Percentiles rank a stretch among this genome's conserved stretches.
These are phyloP conservation scores for Picea engelmannii DNA, from an alignment of 83 land plant genomes.

Conservation along the genomic window DNA sequence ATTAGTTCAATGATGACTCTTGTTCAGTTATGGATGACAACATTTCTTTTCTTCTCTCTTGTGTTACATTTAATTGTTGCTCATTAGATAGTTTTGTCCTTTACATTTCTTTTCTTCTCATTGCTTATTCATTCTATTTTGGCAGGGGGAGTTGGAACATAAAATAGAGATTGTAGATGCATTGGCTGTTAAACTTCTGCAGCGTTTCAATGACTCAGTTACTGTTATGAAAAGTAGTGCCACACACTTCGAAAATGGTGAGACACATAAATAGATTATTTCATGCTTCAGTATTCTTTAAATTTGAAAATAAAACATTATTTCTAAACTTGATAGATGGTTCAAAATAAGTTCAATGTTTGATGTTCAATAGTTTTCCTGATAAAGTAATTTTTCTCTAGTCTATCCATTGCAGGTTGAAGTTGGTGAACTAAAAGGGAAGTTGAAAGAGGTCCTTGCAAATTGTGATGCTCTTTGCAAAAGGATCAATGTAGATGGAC, in stretches of 20 bases:
- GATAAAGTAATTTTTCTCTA: constrained; percentile 18
- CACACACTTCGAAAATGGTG: constrained; percentile 77
- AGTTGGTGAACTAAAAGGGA: constrained; percentile 78
- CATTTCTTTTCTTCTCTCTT: background rate
- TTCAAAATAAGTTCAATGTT: background rate
- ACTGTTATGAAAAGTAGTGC: constrained; percentile 82
- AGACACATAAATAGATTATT: background rate
- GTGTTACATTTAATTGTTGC: background rate
- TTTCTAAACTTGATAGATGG: background rate
- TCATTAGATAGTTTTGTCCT: background rate
- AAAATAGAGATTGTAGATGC: constrained; percentile 91
- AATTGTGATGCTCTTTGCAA: constrained; percentile 81
- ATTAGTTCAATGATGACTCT: background rate
- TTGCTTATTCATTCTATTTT: constrained; percentile 7
- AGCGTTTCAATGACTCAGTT: constrained; percentile 79
- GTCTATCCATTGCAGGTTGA: constrained; percentile 81
- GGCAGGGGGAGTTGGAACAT: constrained; percentile 89
- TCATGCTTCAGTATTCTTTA: background rate
- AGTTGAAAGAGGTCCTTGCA: constrained; percentile 68
- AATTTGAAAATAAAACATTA: background rate
- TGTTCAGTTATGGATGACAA: background rate
- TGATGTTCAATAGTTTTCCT: constrained; percentile 3
- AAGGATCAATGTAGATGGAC: constrained; percentile 72
- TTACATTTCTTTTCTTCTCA: background rate
- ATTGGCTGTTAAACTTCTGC: constrained; percentile 80